Percentiles rank a stretch among this genome's conserved stretches.
phyloP scores from a whole-genome alignment of 441 rosid genomes.

The Euphorbia neoarborescens region DNA sequence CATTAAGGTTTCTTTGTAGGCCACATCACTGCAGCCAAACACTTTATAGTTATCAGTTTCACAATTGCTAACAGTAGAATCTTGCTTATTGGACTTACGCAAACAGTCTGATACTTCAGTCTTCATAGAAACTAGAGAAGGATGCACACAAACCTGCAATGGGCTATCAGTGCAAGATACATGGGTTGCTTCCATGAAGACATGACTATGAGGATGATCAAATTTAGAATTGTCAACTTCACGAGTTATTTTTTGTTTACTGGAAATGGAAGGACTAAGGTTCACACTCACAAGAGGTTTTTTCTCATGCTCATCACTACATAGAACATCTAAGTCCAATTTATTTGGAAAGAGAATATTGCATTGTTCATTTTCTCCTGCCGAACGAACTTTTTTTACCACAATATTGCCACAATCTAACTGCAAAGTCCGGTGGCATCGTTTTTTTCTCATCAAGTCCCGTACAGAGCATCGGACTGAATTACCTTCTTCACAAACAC shows the following conservation, averaged over 20 bases:
- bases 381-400: slow-evolving; percentile 30
- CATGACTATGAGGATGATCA: slow-evolving; percentile 4
- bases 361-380: slow-evolving; percentile 23
- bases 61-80: slow-evolving; percentile 26
- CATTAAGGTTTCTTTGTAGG: slow-evolving; percentile 22
- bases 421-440: slow-evolving; percentile 39
- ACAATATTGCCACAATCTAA: slow-evolving; percentile 33
- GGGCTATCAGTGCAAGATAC: slow-evolving; percentile 13
- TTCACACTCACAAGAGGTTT: slow-evolving; percentile 14
- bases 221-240: slow-evolving; percentile 15
- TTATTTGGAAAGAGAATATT: slow-evolving; percentile 22
- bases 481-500: slow-evolving; percentile 28
- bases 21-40: slow-evolving; percentile 19
- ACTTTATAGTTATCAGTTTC: slow-evolving; percentile 27
- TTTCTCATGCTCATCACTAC: slow-evolving; percentile 21
- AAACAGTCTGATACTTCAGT: slow-evolving; percentile 16
- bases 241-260: slow-evolving; percentile 2
- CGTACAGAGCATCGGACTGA: slow-evolving; percentile 58
- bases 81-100: slow-evolving; percentile 27
- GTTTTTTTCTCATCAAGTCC: slow-evolving; percentile 85
- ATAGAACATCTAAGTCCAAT: slow-evolving; percentile 25
- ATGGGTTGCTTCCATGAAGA: slow-evolving; percentile 1
- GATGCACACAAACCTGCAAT: slow-evolving; percentile 16
- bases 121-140: slow-evolving; percentile 6
- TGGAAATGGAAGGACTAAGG: slow-evolving; percentile 10